Evolutionary conservation across 345 rosid species (phyloP).

Genomic region (Populus alba): DNA sequence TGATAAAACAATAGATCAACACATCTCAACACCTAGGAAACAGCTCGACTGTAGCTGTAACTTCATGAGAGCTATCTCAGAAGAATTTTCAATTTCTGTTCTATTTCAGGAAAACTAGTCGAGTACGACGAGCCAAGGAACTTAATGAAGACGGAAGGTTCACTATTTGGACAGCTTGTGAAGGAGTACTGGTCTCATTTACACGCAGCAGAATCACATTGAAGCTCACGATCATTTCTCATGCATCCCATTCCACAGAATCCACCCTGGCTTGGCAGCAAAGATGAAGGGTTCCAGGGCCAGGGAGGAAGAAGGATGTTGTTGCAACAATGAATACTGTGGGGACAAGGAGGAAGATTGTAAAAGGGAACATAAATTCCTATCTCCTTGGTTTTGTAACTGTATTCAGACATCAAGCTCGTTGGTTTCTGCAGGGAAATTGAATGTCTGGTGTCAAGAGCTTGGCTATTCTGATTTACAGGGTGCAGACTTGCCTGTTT

Average conservation of each 20-base stretch:
- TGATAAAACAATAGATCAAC: too few species aligned
- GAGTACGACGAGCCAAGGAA: slow-evolving; percentile 77
- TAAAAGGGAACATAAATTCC: not conserved
- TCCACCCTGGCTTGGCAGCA: not conserved
- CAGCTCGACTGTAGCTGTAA: not conserved
- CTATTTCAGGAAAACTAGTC: slow-evolving; percentile 54
- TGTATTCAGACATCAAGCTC: not conserved
- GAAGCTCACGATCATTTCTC: too few species aligned
- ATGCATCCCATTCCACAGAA: too few species aligned
- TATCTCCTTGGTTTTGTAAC: not conserved
- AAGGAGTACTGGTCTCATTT: slow-evolving; percentile 86
- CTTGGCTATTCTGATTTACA: not conserved
- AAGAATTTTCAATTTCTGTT: slow-evolving; percentile 1
- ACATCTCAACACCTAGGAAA: not conserved
- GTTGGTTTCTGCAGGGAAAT: not conserved
- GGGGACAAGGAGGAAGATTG: not conserved
- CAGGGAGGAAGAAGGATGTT: not conserved
- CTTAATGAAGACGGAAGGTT: slow-evolving; percentile 62
- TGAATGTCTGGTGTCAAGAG: not conserved
- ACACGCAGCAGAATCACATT: slow-evolving; percentile 50
- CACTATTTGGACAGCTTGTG: slow-evolving; percentile 75
- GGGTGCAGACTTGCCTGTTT: too few species aligned
- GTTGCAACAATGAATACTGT: not conserved
- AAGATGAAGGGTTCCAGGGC: not conserved
- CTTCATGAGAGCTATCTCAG: not conserved